phyloP scores from a whole-genome alignment of 139 green algal genomes.

The Chlorella sp. region DNA sequence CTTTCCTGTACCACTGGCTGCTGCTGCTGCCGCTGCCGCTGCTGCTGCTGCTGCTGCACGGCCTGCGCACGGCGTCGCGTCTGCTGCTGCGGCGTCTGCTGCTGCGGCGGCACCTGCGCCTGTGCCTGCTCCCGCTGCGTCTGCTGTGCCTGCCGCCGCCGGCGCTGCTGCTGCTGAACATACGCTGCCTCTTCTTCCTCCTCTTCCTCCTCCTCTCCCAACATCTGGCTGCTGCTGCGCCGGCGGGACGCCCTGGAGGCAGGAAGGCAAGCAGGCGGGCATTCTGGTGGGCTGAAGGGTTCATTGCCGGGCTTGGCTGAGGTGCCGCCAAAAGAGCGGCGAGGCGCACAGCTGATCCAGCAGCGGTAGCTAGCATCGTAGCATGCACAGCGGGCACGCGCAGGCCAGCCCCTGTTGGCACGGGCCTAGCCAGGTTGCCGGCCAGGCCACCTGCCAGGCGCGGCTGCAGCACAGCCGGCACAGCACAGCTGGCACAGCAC shows the following conservation, averaged over 20 bases:
- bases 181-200: conserved; percentile 1
- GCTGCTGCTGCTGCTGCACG: not conserved
- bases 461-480: no score
- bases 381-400: not conserved
- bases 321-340: not conserved
- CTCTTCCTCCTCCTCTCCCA: not conserved
- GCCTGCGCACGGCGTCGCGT: not conserved
- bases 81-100: not conserved
- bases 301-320: not conserved
- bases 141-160: not conserved
- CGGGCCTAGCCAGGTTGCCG: no score
- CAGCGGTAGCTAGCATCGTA: not conserved
- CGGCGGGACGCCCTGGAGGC: not conserved
- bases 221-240: not conserved
- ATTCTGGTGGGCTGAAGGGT: not conserved
- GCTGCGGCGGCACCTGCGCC: not conserved
- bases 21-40: not conserved
- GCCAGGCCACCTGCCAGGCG: not conserved
- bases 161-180: not conserved
- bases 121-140: not conserved
- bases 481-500: no score
- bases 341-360: not conserved
- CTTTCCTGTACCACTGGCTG: not conserved
- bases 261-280: not conserved
- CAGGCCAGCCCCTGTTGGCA: not conserved